Evolutionary conservation across 805 yeast genomes (phyloP).

Genomic region (Ogataea salicorniae): DNA sequence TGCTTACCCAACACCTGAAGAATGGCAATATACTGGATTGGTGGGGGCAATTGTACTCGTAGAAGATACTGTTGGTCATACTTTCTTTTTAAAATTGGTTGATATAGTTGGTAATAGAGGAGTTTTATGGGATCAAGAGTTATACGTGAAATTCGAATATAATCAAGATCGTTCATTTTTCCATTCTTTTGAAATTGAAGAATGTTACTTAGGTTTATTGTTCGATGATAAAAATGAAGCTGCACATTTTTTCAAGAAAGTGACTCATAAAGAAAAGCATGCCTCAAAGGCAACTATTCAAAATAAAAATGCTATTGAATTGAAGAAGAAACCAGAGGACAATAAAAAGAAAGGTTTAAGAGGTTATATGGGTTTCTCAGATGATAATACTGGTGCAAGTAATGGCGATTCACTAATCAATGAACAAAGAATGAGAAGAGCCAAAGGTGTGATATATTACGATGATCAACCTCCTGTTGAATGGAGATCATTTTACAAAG

Average conservation of each 20-base stretch:
- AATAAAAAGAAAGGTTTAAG: slow-evolving; percentile 53
- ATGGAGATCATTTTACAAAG: slow-evolving; percentile 72
- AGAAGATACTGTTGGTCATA: slow-evolving; percentile 91
- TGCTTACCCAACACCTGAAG: slow-evolving; percentile 76
- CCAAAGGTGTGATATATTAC: slow-evolving; percentile 61
- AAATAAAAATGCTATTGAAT: slow-evolving; percentile 84
- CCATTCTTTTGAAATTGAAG: slow-evolving; percentile 91
- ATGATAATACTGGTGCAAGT: slow-evolving; percentile 11
- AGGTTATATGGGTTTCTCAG: slow-evolving; percentile 41
- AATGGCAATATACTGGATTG: slow-evolving; percentile 86
- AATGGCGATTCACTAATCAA: slow-evolving; percentile 22
- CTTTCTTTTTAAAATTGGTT: slow-evolving; percentile 83
- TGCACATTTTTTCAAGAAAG: slow-evolving; percentile 74
- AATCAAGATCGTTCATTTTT: slow-evolving; percentile 92
- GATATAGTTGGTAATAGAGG: slow-evolving; percentile 81
- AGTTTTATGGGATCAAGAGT: slow-evolving; percentile 95
- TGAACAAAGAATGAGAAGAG: slow-evolving; percentile 50
- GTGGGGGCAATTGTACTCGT: slow-evolving; percentile 83
- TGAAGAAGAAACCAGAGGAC: slow-evolving; percentile 46
- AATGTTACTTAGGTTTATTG: slow-evolving; percentile 77
- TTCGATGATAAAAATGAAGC: slow-evolving; percentile 91
- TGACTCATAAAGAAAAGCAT: slow-evolving; percentile 68
- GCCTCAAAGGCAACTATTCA: slow-evolving; percentile 81
- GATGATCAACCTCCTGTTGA: slow-evolving; percentile 80
- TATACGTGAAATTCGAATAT: slow-evolving; percentile 82